These are phyloP conservation scores for Fraxinus dipetala DNA, from an alignment of 305 asterid genomes.

Conservation along the genomic window DNA sequence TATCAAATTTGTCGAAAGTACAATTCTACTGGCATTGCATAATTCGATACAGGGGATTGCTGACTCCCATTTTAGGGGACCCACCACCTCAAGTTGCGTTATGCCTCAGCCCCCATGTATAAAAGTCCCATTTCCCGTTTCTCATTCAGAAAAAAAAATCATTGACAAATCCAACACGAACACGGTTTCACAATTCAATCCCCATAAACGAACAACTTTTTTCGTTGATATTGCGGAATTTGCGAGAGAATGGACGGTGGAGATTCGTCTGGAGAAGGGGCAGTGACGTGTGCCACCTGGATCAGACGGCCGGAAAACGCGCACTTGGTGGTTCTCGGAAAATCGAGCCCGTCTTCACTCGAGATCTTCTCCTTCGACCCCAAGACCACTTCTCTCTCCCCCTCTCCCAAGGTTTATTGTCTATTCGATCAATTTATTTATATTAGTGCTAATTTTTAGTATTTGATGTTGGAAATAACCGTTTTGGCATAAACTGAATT, in stretches of 20 bases:
- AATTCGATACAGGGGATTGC: not conserved
- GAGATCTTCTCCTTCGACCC: conserved; percentile 78
- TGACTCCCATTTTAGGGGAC: not conserved
- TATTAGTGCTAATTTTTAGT: not conserved
- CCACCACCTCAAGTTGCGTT: not conserved
- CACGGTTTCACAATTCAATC: not conserved
- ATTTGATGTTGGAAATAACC: not conserved
- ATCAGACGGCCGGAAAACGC: conserved; percentile 87
- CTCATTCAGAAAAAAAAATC: not conserved
- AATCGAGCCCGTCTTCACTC: conserved; percentile 57
- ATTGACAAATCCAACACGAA: not conserved
- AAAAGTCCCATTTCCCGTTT: not conserved
- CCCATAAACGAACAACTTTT: not conserved
- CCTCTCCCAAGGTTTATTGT: conserved; percentile 63
- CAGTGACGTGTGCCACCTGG: conserved; percentile 75
- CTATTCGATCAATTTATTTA: not conserved
- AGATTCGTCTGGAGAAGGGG: conserved; percentile 50
- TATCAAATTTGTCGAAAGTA: not conserved
- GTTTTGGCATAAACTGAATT: not conserved
- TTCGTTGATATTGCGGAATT: not conserved
- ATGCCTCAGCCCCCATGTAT: not conserved
- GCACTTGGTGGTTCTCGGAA: conserved; percentile 73
- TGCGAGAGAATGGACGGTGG: conserved; percentile 47
- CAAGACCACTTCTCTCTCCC: conserved; percentile 48
- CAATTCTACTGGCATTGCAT: not conserved